These are phyloP conservation scores for Orbilia javanica DNA, from an alignment of 2,329 filamentous ascomycete species.

Conservation along the genomic window DNA sequence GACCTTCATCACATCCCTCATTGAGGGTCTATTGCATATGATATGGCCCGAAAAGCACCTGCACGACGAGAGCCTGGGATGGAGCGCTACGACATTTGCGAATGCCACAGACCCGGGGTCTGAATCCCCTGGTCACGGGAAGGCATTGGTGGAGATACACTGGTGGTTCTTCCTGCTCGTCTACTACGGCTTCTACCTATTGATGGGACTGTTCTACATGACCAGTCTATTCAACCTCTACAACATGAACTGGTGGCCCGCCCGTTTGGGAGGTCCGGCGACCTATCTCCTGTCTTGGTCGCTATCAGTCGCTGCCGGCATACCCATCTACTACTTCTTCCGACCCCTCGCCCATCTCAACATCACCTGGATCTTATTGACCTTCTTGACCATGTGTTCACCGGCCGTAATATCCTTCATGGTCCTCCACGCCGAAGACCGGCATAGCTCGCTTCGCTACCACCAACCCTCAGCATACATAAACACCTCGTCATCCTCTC, in stretches of 20 bases:
- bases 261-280: conserved; percentile 74
- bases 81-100: conserved; percentile 47
- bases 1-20: conserved; percentile 38
- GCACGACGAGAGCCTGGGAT: conserved; percentile 40
- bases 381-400: conserved; percentile 77
- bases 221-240: conserved; percentile 80
- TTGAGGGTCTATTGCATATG: conserved; percentile 55
- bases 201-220: conserved; percentile 77
- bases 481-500: conserved; percentile 14
- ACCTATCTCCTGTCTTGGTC: conserved; percentile 74
- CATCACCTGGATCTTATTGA: conserved; percentile 77
- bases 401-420: conserved; percentile 76
- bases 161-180: conserved; percentile 80
- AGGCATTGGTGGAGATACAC: conserved; percentile 74
- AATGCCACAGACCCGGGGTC: conserved; percentile 61
- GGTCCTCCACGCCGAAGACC: conserved; percentile 74
- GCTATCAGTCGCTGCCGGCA: conserved; percentile 72
- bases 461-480: conserved; percentile 75
- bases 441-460: conserved; percentile 70
- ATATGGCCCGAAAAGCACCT: conserved; percentile 38
- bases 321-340: conserved; percentile 71
- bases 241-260: conserved; percentile 78
- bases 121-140: conserved; percentile 73
- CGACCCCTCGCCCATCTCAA: conserved; percentile 72
- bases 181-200: conserved; percentile 78